These are phyloP conservation scores for Erodium texanum DNA, from an alignment of 441 rosid species.

Conservation along the genomic window DNA sequence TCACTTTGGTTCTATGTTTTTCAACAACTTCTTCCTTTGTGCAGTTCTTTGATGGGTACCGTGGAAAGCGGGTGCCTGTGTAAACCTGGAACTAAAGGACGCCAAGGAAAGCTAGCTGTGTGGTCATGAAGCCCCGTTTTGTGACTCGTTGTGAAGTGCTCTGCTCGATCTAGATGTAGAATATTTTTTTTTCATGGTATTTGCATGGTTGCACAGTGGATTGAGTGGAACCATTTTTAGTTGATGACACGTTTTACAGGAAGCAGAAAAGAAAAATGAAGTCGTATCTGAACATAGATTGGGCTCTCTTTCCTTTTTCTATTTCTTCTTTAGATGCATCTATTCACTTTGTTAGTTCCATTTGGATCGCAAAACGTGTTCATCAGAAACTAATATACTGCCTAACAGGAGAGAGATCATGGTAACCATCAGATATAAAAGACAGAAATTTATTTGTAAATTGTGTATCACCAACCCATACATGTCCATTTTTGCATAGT, in stretches of 20 bases:
- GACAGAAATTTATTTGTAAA: too few relatives aligned
- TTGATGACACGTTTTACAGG: not conserved
- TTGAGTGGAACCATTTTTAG: not conserved
- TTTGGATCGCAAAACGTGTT: too few relatives aligned
- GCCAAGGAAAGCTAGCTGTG: constrained; percentile 4
- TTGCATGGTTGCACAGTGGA: not conserved
- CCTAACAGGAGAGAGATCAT: too few relatives aligned
- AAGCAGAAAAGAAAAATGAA: not conserved
- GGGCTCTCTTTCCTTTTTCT: too few relatives aligned
- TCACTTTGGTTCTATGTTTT: constrained; percentile 4
- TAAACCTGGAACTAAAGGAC: constrained; percentile 13
- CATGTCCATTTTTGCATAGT: too few relatives aligned
- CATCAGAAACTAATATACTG: too few relatives aligned
- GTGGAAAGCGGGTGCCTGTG: constrained; percentile 52
- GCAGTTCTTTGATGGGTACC: constrained; percentile 54
- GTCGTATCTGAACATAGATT: not conserved
- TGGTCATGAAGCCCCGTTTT: constrained; percentile 7
- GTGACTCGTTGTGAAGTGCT: not conserved
- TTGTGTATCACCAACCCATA: too few relatives aligned
- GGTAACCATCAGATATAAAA: too few relatives aligned
- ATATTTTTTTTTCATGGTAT: constrained; percentile 1
- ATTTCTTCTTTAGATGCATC: too few relatives aligned
- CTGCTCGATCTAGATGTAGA: constrained; percentile 2
- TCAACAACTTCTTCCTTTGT: constrained; percentile 8
- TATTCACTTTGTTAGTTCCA: too few relatives aligned